Conservation (phyloP, 306 rosid genomes). For the Acacia melanoxylon region DNA sequence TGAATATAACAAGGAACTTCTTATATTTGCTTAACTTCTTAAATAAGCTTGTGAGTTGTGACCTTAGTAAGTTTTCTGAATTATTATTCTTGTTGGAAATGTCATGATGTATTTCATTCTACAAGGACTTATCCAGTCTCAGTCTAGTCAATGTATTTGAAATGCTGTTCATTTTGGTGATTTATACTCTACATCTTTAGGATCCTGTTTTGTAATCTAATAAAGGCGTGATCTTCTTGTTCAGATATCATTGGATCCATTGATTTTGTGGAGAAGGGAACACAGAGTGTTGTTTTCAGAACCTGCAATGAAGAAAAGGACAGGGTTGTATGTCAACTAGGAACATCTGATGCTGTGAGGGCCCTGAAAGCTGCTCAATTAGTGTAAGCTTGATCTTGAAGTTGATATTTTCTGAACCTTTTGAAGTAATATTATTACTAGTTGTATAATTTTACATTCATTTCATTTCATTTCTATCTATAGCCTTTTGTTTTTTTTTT, state of each 20-base stretch:
- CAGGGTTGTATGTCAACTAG: slow-evolving; percentile 83
- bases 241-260: slow-evolving; percentile 60
- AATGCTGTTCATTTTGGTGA: background rate
- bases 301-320: slow-evolving; percentile 74
- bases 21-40: background rate
- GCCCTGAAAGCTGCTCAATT: slow-evolving; percentile 80
- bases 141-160: background rate
- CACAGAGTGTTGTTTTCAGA: slow-evolving; percentile 74
- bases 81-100: no score
- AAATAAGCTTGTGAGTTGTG: background rate
- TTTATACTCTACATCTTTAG: background rate
- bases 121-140: background rate
- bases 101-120: background rate
- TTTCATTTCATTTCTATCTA: background rate
- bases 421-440: slow-evolving; percentile 11
- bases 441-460: background rate
- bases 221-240: slow-evolving; percentile 5
- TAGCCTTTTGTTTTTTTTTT: background rate
- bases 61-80: background rate
- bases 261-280: slow-evolving; percentile 89
- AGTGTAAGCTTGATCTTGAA: slow-evolving; percentile 57
- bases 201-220: slow-evolving; percentile 19
- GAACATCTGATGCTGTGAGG: slow-evolving; percentile 83
- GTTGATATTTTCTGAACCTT: slow-evolving; percentile 12
- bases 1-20: background rate